Evolutionary conservation across 208 protist genomes (phyloP).

Genomic region (Jaenimonas drosophilae): DNA sequence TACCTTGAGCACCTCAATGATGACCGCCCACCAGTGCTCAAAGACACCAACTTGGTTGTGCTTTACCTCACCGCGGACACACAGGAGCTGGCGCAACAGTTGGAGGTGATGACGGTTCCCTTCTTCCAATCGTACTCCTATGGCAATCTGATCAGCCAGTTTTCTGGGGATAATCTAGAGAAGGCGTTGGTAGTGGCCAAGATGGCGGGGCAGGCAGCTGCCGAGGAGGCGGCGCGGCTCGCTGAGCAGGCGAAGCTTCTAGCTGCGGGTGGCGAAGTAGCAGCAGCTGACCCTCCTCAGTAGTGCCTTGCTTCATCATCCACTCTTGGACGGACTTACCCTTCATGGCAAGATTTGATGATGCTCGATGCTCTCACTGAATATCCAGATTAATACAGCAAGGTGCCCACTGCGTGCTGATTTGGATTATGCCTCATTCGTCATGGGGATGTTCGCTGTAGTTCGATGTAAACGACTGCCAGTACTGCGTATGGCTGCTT

Average conservation of each 20-base stretch:
- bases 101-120: slow-evolving; percentile 33
- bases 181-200: slow-evolving; percentile 61
- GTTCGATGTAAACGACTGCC: no score
- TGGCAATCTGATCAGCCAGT: slow-evolving; percentile 28
- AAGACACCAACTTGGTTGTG: slow-evolving; percentile 38
- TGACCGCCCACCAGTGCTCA: slow-evolving; percentile 26
- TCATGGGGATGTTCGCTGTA: no score
- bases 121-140: slow-evolving; percentile 49
- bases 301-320: neutral
- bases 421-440: no score
- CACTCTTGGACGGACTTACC: neutral
- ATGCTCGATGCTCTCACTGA: neutral
- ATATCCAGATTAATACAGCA: no score
- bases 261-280: neutral
- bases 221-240: slow-evolving; percentile 14
- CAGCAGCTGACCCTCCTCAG: neutral
- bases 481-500: no score
- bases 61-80: slow-evolving; percentile 32
- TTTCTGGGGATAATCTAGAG: slow-evolving; percentile 60
- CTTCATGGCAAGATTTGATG: neutral
- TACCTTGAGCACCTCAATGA: slow-evolving; percentile 61
- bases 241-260: slow-evolving; percentile 18
- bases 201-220: slow-evolving; percentile 22
- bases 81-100: slow-evolving; percentile 23
- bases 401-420: no score